Conservation (phyloP, 2,329 filamentous ascomycete genomes). For the Lecanoromycetidae sp. region DNA sequence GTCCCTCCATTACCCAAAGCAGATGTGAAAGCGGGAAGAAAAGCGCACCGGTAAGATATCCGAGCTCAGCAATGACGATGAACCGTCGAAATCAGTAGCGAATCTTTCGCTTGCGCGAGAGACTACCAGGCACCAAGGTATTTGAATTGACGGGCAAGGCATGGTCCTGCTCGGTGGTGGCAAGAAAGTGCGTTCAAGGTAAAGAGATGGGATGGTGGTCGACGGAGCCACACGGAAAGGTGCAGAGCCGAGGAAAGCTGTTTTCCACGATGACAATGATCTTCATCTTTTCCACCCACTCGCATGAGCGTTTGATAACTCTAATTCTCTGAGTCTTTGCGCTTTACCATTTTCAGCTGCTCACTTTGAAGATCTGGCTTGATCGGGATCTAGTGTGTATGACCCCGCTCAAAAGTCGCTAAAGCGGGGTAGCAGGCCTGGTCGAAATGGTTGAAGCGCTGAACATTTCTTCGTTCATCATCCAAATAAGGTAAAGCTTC, state of each 20-base stretch:
- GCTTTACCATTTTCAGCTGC: background rate
- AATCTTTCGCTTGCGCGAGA: background rate
- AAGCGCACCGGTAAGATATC: background rate
- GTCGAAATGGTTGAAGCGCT: too few relatives aligned
- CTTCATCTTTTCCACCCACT: background rate
- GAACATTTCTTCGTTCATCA: background rate
- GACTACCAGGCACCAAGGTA: too few relatives aligned
- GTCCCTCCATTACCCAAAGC: background rate
- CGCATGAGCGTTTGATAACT: background rate
- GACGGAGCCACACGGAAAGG: background rate
- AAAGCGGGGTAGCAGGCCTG: constrained; percentile 7
- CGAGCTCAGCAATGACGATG: background rate
- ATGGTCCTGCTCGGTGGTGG: background rate
- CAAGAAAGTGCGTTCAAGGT: too few relatives aligned
- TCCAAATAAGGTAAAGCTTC: background rate
- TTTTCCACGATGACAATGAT: background rate
- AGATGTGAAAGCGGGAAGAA: background rate
- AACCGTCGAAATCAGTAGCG: background rate
- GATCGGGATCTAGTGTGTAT: background rate
- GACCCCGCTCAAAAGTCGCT: constrained; percentile 1
- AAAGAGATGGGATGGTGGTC: background rate
- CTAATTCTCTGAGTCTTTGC: background rate
- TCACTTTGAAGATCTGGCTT: background rate
- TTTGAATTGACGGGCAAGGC: background rate
- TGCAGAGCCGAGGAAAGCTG: background rate